These are phyloP conservation scores for Mortierella sp. DNA, from an alignment of 371 early-diverging fungal genomes.

Conservation along the genomic window DNA sequence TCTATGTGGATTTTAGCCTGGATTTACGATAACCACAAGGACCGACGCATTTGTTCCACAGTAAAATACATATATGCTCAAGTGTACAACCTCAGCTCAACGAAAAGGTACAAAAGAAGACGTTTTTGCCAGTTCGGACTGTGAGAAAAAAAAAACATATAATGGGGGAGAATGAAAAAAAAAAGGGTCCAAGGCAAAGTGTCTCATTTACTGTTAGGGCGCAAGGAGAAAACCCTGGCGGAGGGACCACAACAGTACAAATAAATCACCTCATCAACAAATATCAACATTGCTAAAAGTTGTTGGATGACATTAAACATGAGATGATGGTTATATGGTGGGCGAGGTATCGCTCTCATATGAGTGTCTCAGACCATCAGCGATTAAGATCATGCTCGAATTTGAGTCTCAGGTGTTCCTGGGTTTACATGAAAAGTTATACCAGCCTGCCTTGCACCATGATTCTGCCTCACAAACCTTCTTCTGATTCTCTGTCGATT, in stretches of 20 bases:
- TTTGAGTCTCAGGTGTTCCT: constrained; percentile 1
- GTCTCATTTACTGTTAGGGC: too few species aligned
- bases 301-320: too few species aligned
- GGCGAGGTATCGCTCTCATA: background rate
- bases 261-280: constrained; percentile 3
- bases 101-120: background rate
- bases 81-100: too few species aligned
- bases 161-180: constrained; percentile 1
- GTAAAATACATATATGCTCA: too few species aligned
- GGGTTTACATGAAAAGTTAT: background rate
- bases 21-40: too few species aligned
- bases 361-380: background rate
- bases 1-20: background rate
- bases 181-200: background rate
- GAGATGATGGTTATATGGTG: background rate
- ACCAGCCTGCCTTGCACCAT: background rate
- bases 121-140: background rate
- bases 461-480: constrained; percentile 3
- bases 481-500: background rate
- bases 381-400: too few species aligned
- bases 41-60: too few species aligned
- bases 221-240: background rate
- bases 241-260: background rate
- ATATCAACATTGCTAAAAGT: background rate
- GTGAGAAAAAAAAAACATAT: background rate